These are phyloP conservation scores for Phytophthora citrophthora DNA, from an alignment of 352 stramenopile species.

Conservation along the genomic window DNA sequence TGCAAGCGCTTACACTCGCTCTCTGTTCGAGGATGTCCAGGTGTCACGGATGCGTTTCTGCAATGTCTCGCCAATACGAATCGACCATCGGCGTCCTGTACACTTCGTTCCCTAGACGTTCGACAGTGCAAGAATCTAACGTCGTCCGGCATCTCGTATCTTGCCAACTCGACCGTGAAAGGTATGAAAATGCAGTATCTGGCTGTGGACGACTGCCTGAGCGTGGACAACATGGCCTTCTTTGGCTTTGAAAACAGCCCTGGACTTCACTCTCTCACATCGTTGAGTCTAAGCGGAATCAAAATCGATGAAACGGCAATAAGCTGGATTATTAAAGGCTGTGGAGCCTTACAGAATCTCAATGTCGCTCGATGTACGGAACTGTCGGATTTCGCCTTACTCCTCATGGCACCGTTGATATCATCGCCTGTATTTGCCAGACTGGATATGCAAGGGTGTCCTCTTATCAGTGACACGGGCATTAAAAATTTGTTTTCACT, in stretches of 20 bases:
- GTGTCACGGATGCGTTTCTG: conserved; percentile 62
- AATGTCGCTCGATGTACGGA: conserved; percentile 54
- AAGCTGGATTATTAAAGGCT: conserved; percentile 78
- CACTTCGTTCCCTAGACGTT: conserved; percentile 53
- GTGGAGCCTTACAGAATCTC: conserved; percentile 45
- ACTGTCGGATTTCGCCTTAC: conserved; percentile 66
- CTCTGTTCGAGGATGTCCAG: conserved; percentile 45
- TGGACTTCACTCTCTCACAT: conserved; percentile 34
- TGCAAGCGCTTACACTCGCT: conserved; percentile 60
- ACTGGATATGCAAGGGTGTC: conserved; percentile 59
- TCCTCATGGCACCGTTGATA: conserved; percentile 53
- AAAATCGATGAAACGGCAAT: conserved; percentile 67
- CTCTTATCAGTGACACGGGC: conserved; percentile 48
- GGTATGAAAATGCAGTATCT: conserved; percentile 33
- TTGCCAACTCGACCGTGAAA: conserved; percentile 46
- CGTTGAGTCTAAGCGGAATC: conserved; percentile 52
- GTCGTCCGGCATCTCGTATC: conserved; percentile 60
- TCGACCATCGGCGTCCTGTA: conserved; percentile 25
- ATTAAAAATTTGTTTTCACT: conserved; percentile 58
- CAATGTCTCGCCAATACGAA: conserved; percentile 63
- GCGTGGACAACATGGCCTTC: conserved; percentile 76
- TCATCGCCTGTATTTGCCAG: conserved; percentile 32
- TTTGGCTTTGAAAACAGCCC: conserved; percentile 69
- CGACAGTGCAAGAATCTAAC: conserved; percentile 70
- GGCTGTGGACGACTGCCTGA: conserved; percentile 56